phyloP scores from a whole-genome alignment of 129 eudicot species.

The Gnaphalium uliginosum region DNA sequence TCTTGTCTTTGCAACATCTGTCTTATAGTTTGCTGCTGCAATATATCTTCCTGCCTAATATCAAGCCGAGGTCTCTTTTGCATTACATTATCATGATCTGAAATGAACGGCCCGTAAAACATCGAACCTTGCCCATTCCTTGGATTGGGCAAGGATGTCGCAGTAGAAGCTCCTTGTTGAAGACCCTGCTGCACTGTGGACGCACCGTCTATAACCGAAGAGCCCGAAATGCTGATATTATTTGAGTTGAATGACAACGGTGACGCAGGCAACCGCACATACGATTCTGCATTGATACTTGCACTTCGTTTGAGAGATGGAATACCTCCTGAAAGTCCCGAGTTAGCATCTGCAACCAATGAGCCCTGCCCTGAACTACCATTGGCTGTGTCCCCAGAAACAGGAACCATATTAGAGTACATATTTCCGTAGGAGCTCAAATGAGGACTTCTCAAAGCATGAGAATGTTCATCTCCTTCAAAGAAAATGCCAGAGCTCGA shows the following conservation, averaged over 20 bases:
- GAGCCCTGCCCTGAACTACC: slow-evolving; percentile 72
- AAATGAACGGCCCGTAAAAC: slow-evolving; percentile 49
- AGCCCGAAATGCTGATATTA: slow-evolving; percentile 74
- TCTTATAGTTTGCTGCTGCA: slow-evolving; percentile 67
- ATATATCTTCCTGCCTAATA: slow-evolving; percentile 66
- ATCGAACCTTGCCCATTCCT: slow-evolving; percentile 53
- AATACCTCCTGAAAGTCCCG: slow-evolving; percentile 75
- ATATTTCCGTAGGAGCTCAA: slow-evolving; percentile 50
- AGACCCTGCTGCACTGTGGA: slow-evolving; percentile 51
- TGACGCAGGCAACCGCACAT: slow-evolving; percentile 70
- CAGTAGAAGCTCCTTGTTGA: slow-evolving; percentile 64
- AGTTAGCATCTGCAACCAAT: slow-evolving; percentile 82
- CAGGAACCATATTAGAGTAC: slow-evolving; percentile 46
- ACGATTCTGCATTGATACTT: slow-evolving; percentile 68
- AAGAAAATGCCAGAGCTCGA: slow-evolving; percentile 75
- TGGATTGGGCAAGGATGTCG: slow-evolving; percentile 60
- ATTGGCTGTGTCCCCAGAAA: slow-evolving; percentile 53
- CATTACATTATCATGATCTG: slow-evolving; percentile 48
- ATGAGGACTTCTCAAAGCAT: slow-evolving; percentile 46
- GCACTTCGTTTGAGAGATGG: slow-evolving; percentile 81
- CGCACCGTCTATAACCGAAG: slow-evolving; percentile 63
- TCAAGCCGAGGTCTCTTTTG: slow-evolving; percentile 79
- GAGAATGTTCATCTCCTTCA: slow-evolving; percentile 71
- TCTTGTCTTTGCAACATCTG: slow-evolving; percentile 75
- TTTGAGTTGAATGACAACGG: slow-evolving; percentile 79